Conservation (phyloP, 2,329 filamentous ascomycete species). For the Bipolaris bicolor region DNA sequence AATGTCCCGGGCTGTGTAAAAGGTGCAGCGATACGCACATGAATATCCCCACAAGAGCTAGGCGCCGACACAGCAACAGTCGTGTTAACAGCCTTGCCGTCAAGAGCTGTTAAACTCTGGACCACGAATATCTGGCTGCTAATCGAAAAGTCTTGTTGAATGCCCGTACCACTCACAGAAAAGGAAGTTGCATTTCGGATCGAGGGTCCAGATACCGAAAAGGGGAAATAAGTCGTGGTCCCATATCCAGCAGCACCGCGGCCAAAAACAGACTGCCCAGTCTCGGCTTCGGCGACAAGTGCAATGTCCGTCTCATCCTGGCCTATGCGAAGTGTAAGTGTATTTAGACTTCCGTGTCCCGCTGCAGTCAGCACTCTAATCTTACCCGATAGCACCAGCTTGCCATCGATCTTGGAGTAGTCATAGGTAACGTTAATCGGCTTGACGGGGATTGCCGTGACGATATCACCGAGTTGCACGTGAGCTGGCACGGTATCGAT, state of each 20-base stretch:
- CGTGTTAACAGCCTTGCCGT: background rate
- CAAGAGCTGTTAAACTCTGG: background rate
- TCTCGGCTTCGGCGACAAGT: background rate
- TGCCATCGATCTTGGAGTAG: background rate
- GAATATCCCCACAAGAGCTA: background rate
- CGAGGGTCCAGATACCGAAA: background rate
- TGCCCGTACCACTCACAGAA: background rate
- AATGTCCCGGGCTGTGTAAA: background rate
- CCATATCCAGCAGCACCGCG: background rate
- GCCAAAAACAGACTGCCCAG: background rate
- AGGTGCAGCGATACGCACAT: background rate
- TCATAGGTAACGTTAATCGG: conserved; percentile 2
- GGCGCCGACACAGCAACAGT: background rate
- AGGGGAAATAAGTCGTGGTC: conserved; percentile 2
- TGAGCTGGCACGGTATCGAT: conserved; percentile 16
- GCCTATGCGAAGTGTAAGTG: background rate
- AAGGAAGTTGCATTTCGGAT: conserved; percentile 1
- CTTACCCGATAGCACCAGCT: conserved; percentile 1
- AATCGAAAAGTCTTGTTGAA: background rate
- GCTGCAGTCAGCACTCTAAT: conserved; percentile 4
- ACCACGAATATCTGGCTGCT: background rate
- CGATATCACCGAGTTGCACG: background rate
- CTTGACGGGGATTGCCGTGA: background rate
- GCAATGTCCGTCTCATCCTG: background rate
- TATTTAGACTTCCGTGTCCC: background rate